Evolutionary conservation across 495 filamentous ascomycete genomes (phyloP).

Genomic region (Aspergillus steynii): DNA sequence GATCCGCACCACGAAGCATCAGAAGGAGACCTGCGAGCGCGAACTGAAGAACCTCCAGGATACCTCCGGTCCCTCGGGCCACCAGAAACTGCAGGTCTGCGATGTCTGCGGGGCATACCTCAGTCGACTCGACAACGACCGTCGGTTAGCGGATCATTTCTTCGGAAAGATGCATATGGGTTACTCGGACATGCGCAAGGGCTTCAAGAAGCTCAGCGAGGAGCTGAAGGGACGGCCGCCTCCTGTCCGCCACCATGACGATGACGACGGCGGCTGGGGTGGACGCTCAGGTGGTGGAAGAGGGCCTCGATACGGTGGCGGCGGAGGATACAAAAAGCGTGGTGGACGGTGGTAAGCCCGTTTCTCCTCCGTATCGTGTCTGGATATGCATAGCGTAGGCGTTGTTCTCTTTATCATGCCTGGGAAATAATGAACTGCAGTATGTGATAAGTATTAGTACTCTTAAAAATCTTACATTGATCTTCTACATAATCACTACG

Average conservation of each 20-base stretch:
- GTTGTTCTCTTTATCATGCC: conserved; percentile 33
- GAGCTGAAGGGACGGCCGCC: conserved; percentile 75
- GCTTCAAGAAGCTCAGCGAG: conserved; percentile 78
- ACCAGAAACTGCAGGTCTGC: conserved; percentile 98
- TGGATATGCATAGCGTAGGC: conserved; percentile 50
- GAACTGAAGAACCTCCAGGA: conserved; percentile 91
- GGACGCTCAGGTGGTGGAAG: conserved; percentile 40
- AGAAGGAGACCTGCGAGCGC: conserved; percentile 81
- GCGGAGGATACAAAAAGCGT: conserved; percentile 41
- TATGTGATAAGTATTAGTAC: conserved; percentile 12
- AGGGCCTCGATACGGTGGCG: conserved; percentile 40
- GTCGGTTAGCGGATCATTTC: conserved; percentile 92
- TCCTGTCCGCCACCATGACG: conserved; percentile 55
- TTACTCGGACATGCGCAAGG: conserved; percentile 96
- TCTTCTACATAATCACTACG: too few relatives aligned
- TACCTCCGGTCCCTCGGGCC: conserved; percentile 85
- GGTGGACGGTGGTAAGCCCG: conserved; percentile 40
- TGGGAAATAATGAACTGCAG: conserved; percentile 21
- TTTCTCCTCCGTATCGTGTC: conserved; percentile 23
- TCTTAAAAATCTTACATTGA: too few relatives aligned
- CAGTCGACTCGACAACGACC: conserved; percentile 87
- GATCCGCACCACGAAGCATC: conserved; percentile 73
- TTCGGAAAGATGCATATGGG: conserved; percentile 99
- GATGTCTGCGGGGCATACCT: conserved; percentile 97
- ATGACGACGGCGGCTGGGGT: conserved; percentile 58